phyloP scores from a whole-genome alignment of 169 alveolate species.

The Plasmodium gallinaceum region DNA sequence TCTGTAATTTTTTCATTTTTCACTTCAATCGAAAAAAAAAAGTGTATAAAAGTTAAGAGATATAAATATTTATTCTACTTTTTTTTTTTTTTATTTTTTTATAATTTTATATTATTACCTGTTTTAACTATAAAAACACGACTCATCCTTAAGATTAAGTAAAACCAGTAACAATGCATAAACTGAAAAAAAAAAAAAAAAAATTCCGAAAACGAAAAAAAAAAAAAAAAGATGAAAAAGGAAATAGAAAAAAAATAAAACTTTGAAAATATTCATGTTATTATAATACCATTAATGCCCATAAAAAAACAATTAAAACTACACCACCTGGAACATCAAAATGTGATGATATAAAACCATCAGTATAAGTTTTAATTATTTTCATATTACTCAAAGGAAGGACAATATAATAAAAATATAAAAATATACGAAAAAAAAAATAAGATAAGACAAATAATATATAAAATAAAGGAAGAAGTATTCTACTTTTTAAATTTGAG shows the following conservation, averaged over 20 bases:
- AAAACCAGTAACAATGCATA: conserved; percentile 74
- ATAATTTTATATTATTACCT: too few species aligned
- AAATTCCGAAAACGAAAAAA: neutral
- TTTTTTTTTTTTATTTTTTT: neutral
- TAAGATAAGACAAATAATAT: conserved; percentile 61
- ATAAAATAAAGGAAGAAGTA: conserved; percentile 19
- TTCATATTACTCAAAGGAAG: conserved; percentile 50
- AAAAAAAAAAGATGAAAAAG: neutral
- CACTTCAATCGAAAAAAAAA: conserved; percentile 23
- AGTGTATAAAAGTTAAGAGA: neutral
- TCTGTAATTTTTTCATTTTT: conserved; percentile 42
- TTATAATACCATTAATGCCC: conserved; percentile 58
- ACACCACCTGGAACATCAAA: conserved; percentile 54
- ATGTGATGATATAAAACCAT: conserved; percentile 55
- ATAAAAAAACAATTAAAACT: conserved; percentile 26
- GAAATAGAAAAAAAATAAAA: neutral
- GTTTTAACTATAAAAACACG: conserved; percentile 37
- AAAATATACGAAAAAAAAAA: conserved; percentile 57
- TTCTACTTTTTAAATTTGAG: conserved; percentile 22
- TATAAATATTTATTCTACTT: neutral
- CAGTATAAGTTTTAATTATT: conserved; percentile 35
- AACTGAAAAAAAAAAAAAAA: conserved; percentile 15
- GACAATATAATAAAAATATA: conserved; percentile 54
- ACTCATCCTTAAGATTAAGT: conserved; percentile 59
- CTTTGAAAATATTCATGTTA: neutral